These are phyloP conservation scores for Rhodotorula sp. DNA, from an alignment of 1,284 basidiomycete species.

Conservation along the genomic window DNA sequence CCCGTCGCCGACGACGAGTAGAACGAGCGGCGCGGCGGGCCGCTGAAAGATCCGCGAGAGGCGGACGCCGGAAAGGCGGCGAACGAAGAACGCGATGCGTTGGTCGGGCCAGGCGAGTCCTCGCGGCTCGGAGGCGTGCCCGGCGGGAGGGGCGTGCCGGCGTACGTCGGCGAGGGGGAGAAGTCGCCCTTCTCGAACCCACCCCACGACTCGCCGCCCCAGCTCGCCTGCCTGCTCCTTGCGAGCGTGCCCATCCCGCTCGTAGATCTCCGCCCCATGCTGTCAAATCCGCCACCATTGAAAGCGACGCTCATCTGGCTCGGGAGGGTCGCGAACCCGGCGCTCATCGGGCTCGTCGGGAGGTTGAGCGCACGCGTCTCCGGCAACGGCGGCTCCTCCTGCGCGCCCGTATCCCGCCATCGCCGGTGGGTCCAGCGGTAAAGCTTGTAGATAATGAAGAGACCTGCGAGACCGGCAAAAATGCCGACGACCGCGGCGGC, in stretches of 20 bases:
- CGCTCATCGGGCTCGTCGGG: background rate
- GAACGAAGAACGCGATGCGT: conserved; percentile 1
- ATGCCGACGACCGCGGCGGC: conserved; percentile 41
- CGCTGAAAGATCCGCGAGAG: background rate
- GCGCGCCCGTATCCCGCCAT: background rate
- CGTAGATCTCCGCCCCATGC: conserved; percentile 23
- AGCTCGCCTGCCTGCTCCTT: conserved; percentile 26
- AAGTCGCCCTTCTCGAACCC: conserved; percentile 16
- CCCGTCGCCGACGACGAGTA: conserved; percentile 17
- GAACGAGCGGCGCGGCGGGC: conserved; percentile 22
- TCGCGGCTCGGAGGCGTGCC: conserved; percentile 3
- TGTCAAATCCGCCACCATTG: conserved; percentile 9
- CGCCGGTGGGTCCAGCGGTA: conserved; percentile 32
- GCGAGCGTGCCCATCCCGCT: conserved; percentile 19
- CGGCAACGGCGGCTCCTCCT: conserved; percentile 1
- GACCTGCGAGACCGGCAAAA: conserved; percentile 25
- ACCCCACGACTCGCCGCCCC: conserved; percentile 33
- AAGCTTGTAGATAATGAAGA: conserved; percentile 37
- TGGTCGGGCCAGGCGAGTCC: conserved; percentile 3
- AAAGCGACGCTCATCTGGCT: conserved; percentile 26
- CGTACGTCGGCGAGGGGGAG: conserved; percentile 14
- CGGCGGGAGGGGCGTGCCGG: conserved; percentile 9
- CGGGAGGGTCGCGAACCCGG: conserved; percentile 18
- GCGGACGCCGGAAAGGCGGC: conserved; percentile 1
- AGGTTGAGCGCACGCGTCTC: conserved; percentile 7